Percentiles rank a stretch among this genome's conserved stretches.
phyloP scores from a whole-genome alignment of 1,139 yeast species.

The Candida glucosophila region DNA sequence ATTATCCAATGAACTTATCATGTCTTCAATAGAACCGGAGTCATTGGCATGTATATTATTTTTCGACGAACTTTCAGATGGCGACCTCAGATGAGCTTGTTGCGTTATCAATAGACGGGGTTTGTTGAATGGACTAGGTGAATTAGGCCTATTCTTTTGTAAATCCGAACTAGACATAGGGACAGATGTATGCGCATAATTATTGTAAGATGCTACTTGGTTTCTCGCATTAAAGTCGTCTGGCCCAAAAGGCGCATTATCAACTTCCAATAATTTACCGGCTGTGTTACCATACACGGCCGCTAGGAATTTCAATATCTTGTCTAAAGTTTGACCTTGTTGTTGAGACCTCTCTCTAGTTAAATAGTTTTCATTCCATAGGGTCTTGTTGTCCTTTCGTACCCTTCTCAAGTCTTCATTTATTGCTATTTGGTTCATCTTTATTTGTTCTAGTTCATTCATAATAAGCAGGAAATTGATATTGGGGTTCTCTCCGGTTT shows the following conservation, averaged over 20 bases:
- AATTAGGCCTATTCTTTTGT: conserved; percentile 3
- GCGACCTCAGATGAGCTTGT: conserved; percentile 22
- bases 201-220: conserved; percentile 13
- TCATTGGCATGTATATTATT: conserved; percentile 4
- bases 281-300: conserved; percentile 66
- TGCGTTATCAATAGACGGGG: conserved; percentile 39
- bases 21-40: conserved; percentile 27
- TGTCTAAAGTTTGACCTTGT: conserved; percentile 83
- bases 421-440: conserved; percentile 69
- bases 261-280: conserved; percentile 38
- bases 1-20: conserved; percentile 23
- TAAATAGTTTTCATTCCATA: conserved; percentile 83
- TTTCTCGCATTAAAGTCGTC: conserved; percentile 7
- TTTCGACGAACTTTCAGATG: conserved; percentile 5
- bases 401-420: conserved; percentile 78
- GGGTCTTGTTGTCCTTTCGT: conserved; percentile 75
- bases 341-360: conserved; percentile 79
- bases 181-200: conserved; percentile 6
- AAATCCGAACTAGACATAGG: conserved; percentile 4
- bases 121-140: conserved; percentile 18
- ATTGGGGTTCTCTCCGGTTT: conserved; percentile 27
- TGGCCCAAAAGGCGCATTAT: conserved; percentile 9
- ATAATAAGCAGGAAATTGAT: conserved; percentile 50
- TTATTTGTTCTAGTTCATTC: conserved; percentile 68
- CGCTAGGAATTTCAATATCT: conserved; percentile 79